These are phyloP conservation scores for Aphanomyces cochlioides DNA, from an alignment of 352 stramenopile species.

Conservation along the genomic window DNA sequence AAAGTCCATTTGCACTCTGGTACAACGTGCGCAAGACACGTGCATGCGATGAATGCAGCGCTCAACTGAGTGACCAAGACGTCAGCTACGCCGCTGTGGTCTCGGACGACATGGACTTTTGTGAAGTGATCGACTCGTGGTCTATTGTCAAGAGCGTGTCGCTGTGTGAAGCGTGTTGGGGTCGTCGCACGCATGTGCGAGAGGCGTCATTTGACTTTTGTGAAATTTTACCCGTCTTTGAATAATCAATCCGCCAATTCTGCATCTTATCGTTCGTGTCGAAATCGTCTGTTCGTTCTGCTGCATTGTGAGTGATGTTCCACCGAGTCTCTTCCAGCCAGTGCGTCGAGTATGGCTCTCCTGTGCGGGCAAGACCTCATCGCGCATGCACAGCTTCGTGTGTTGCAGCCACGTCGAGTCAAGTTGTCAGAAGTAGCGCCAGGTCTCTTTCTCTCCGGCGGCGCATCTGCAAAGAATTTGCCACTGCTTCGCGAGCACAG, in stretches of 20 bases:
- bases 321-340: too few species aligned
- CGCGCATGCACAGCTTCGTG: too few species aligned
- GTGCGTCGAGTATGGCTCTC: too few species aligned
- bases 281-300: too few species aligned
- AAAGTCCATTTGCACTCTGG: conserved; percentile 43
- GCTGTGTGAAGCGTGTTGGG: background rate
- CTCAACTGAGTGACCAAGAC: background rate
- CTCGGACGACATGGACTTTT: conserved; percentile 8
- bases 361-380: too few species aligned
- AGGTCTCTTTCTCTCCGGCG: background rate
- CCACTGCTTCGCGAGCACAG: background rate
- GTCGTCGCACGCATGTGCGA: background rate
- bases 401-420: too few species aligned
- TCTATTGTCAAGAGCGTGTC: conserved; percentile 1
- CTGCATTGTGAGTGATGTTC: too few species aligned
- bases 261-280: too few species aligned
- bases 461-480: background rate
- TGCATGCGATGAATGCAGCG: background rate
- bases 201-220: conserved; percentile 9
- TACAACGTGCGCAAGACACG: background rate
- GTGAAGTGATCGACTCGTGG: conserved; percentile 13
- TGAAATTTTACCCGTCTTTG: background rate
- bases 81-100: background rate
- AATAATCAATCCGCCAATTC: too few species aligned
- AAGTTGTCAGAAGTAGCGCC: background rate